Base-by-base conservation (phyloP, 208 protist genomes). In the Phytomonas francai region DNA sequence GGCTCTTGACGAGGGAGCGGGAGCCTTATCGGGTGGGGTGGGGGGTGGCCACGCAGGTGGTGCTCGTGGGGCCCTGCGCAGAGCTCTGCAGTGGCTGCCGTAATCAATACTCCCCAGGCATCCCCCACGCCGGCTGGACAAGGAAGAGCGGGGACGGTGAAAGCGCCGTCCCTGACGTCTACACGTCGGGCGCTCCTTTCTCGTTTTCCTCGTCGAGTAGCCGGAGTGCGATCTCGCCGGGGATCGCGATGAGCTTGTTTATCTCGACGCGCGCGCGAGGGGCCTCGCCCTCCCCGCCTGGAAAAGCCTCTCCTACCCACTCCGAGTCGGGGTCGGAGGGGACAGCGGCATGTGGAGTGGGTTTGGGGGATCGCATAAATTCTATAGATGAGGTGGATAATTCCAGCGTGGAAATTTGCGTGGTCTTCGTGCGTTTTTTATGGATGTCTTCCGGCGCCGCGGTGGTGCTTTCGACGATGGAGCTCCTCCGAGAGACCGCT, bases 41-140 rank as follows among this genome's bases (percentile, higher is more conserved):
- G 36, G 84, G 84, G 14, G 63, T 85, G 25, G 81, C 78, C 9
- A 81, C 79, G 32, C 69, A 70, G 29, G 65, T 84, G 3, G 71
- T 59, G 59, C 77, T 87, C 42, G 68, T 85, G 4, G 84, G 86
- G 19, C 83, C 86, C 2, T 92, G 86, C 65, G 54, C 83, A 45
- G 77, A 85, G 73, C 72, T 87, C 8, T 92, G 86, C 72, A 76
- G 66, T 59, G 67, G 63, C 32, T 92, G 86, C 42, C 62, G 71
- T 34, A 90, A 84, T 67, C 60, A 59, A 27, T 71, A 70, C 45
- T 65, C 58, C 8, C 36, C 16, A 8, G 5, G 36, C 3, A 3
- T 45, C 27, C 2, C 31, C 51, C 42, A 56, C 29, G 31, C 36
- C 0, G 65, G 58, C 22, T 61, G 64, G 69, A 67, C 5, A 27